These are phyloP conservation scores for Eimeria falciformis DNA, from an alignment of 169 alveolate species.

Conservation along the genomic window DNA sequence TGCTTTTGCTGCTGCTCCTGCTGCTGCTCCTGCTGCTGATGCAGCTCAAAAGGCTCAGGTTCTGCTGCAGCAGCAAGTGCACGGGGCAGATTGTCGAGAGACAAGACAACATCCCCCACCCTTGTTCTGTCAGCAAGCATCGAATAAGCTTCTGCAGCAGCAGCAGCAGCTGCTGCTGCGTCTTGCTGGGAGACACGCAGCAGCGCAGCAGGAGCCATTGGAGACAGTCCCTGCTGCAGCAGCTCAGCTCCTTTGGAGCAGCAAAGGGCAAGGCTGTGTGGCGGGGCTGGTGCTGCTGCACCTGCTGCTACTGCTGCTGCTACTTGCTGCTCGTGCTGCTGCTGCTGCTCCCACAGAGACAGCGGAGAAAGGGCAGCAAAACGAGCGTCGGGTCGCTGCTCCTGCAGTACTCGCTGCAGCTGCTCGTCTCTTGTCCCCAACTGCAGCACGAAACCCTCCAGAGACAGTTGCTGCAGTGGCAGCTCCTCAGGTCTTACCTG, in stretches of 20 bases:
- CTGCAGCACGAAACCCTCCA: conserved; percentile 29
- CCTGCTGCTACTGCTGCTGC: conserved; percentile 32
- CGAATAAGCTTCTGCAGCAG: conserved; percentile 27
- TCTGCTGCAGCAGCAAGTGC: conserved; percentile 12
- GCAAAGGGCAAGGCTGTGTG: neutral
- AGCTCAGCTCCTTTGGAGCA: neutral
- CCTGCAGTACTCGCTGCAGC: conserved; percentile 15
- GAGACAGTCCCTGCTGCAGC: conserved; percentile 29
- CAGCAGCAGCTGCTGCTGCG: conserved; percentile 35
- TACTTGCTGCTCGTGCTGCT: neutral
- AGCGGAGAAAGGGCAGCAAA: neutral
- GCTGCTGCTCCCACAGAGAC: conserved; percentile 12
- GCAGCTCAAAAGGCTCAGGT: neutral
- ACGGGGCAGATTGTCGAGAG: conserved; percentile 33
- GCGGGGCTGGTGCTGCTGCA: neutral
- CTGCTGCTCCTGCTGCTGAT: neutral
- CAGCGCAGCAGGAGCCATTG: conserved; percentile 40
- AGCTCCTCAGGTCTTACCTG: neutral
- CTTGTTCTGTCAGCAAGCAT: neutral
- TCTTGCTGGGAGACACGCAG: conserved; percentile 57
- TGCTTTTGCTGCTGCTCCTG: neutral
- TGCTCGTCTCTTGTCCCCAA: neutral
- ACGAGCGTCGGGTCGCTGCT: conserved; percentile 39
- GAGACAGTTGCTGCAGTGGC: conserved; percentile 47
- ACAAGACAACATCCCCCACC: conserved; percentile 28